Conservation (phyloP, 78 protist genomes). For the Dictyostelium firmibasis region DNA sequence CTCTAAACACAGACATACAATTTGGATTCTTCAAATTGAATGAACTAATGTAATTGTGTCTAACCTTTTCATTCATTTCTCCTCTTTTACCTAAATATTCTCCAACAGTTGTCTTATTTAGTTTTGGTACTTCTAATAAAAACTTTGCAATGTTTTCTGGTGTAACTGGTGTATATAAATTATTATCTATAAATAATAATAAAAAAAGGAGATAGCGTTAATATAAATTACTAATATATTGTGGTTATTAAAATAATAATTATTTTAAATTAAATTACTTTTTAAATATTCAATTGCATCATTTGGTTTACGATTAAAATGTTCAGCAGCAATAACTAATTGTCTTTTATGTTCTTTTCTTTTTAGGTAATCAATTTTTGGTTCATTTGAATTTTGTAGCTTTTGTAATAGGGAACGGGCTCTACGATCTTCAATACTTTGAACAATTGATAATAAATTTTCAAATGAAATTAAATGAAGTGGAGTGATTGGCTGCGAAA, state of each 20-base stretch:
- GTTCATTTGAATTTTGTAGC: not conserved
- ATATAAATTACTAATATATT: too few species aligned
- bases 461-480: constrained; percentile 85
- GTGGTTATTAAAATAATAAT: too few species aligned
- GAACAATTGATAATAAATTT: constrained; percentile 79
- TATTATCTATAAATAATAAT: constrained; percentile 8
- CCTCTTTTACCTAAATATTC: constrained; percentile 60
- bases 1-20: constrained; percentile 19
- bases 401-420: not conserved
- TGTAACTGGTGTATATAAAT: constrained; percentile 12
- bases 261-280: too few species aligned
- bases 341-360: constrained; percentile 14
- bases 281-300: constrained; percentile 55
- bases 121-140: constrained; percentile 44
- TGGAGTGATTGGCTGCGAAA: constrained; percentile 50
- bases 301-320: constrained; percentile 36
- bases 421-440: constrained; percentile 53
- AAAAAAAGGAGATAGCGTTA: not conserved
- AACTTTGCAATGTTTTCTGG: constrained; percentile 23
- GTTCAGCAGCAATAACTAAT: constrained; percentile 45
- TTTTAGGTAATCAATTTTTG: not conserved
- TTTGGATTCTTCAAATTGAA: not conserved
- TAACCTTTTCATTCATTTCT: constrained; percentile 4
- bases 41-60: constrained; percentile 2
- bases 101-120: constrained; percentile 36